Evolutionary conservation across 106 monocot genomes (phyloP), one percentile per base, ranked within the genome.

Genomic region (Acanthochlamys bracteata): DNA sequence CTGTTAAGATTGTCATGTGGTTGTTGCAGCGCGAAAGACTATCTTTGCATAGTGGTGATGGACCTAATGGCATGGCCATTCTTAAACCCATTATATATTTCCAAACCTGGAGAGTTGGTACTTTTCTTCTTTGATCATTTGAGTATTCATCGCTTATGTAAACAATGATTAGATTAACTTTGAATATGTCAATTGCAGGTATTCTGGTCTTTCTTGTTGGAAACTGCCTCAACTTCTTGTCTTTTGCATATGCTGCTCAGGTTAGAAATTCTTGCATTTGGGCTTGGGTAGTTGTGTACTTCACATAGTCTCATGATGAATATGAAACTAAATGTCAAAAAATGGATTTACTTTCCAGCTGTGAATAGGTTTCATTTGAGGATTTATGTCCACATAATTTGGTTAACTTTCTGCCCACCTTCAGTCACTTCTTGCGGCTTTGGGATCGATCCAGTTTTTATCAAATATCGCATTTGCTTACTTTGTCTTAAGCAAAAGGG

Each of bases 221-320:
- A 45, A 96, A 96, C 61, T 87, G 90, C 69, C 87, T 96, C 25
- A 96, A 96, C 61, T 96, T 96, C 58, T 39, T 96, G 61, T 96
- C 95, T 55, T 91, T 96, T 82, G 90, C 71, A 73, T 96, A 90
- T 83, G 95, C 95, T 77, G 95, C 95, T 42, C 95, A 96, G 95
- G 95, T 91, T 62, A 54, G 53, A 46, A 14, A 54, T 54, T 43
- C 43, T 43, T 43, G 10, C 65, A 56, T 64, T 49, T 25, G 45
- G 33, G 51, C 16, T 15, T 72, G 24, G 3, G 2, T 39, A 10
- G n/a, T n/a, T n/a, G n/a, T n/a, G n/a, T n/a, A n/a, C n/a, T n/a
- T n/a, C n/a, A n/a, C n/a, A n/a, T n/a, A n/a, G n/a, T n/a, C n/a
- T n/a, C n/a, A n/a, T n/a, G n/a, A n/a, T n/a, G n/a, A n/a, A n/a